These are phyloP conservation scores for Chalciporus piperatus DNA, from an alignment of 768 basidiomycete species.

Conservation along the genomic window DNA sequence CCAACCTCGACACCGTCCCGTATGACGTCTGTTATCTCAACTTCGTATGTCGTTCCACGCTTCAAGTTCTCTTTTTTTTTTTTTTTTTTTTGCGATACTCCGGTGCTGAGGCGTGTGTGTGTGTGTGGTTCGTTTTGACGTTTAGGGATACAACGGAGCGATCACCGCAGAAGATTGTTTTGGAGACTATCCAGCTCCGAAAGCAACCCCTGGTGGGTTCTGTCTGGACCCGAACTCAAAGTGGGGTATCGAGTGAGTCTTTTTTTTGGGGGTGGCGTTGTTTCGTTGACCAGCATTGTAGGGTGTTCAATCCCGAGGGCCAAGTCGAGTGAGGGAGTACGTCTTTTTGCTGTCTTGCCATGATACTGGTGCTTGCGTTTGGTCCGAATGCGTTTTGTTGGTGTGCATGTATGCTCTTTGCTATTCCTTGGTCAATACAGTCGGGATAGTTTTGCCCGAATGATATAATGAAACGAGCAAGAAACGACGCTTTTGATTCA, in stretches of 20 bases:
- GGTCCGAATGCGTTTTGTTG: too few relatives aligned
- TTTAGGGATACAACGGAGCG: not conserved
- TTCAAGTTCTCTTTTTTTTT: too few relatives aligned
- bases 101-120: not conserved
- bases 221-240: not conserved
- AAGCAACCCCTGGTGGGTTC: not conserved
- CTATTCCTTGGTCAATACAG: not conserved
- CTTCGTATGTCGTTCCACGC: constrained; percentile 1
- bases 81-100: not conserved
- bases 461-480: too few relatives aligned
- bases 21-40: not conserved
- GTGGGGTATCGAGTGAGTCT: not conserved
- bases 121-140: too few relatives aligned
- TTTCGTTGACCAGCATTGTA: not conserved
- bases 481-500: too few relatives aligned
- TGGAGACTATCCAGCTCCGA: not conserved
- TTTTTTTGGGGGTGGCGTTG: not conserved
- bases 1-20: not conserved
- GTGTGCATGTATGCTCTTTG: not conserved
- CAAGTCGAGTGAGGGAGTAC: not conserved
- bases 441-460: too few relatives aligned
- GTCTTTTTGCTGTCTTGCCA: too few relatives aligned
- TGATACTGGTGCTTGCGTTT: too few relatives aligned
- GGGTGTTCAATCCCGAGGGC: not conserved
- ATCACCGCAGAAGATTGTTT: constrained; percentile 1